These are phyloP conservation scores for Cornus kousa DNA, from an alignment of 148 eudicot species.

Conservation along the genomic window DNA sequence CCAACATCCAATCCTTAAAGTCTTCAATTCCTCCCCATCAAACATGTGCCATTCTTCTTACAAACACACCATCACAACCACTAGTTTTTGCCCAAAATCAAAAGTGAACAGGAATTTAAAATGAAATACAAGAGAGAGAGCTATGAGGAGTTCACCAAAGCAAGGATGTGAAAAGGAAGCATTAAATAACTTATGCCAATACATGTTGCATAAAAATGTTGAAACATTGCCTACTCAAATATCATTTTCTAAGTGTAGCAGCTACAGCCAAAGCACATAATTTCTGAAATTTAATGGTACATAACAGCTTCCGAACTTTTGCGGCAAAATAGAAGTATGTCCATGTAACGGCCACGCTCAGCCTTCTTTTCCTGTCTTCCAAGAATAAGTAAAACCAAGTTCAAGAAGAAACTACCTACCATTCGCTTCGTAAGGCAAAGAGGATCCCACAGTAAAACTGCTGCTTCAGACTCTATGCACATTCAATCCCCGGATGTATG, in stretches of 20 bases:
- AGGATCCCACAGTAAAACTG: not conserved
- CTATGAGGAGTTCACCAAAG: no score
- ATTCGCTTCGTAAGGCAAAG: not conserved
- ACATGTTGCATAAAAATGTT: not conserved
- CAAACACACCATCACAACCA: no score
- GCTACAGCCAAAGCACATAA: not conserved
- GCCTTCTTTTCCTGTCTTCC: not conserved
- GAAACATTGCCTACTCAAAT: not conserved
- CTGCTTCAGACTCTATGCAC: not conserved
- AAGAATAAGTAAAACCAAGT: not conserved
- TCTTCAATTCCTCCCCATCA: no score
- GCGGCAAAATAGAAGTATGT: not conserved
- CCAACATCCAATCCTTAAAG: no score
- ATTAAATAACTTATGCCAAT: no score
- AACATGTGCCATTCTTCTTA: no score
- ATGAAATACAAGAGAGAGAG: no score
- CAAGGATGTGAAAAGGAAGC: no score
- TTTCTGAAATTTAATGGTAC: not conserved
- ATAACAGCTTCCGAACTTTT: not conserved
- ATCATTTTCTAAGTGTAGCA: not conserved
- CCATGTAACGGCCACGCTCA: no score
- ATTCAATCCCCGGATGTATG: not conserved
- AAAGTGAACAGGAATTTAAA: no score
- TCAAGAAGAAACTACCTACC: not conserved
- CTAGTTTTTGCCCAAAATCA: no score